Base-by-base conservation (phyloP, 2,329 filamentous ascomycete species). In the Talaromyces funiculosus region DNA sequence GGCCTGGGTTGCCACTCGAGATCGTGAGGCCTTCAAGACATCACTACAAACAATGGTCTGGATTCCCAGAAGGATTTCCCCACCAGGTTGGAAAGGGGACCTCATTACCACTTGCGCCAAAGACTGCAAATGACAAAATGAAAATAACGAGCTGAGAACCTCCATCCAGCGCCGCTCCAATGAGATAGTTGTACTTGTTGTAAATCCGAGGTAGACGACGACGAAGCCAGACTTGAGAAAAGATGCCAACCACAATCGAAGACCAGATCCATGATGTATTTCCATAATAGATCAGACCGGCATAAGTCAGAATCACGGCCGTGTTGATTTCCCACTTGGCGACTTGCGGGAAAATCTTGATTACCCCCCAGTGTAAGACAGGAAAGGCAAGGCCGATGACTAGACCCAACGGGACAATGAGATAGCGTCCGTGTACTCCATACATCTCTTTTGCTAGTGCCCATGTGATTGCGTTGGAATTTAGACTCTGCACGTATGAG, bases 361-460 rank as follows among this genome's bases (percentile, higher is more conserved):
- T 64, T 9, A 67, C 12, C 1, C 49, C 55, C 62, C 79, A 76
- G 59, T 84, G 82, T 0, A 78, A 2, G 0, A 73, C 62, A 0
- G 83, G 81, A 0, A 77, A 9, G 1, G 61, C 78, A 0, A 74
- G 75, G 3, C 83, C 83, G 16, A 85, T 72, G 2, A 73, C 71
- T 0, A 85, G 63, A 4, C 82, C 82, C 0, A 83, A 64, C 1
- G 82, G 81, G 0, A 85, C 80, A 53, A 82, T 72, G 3, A 73
- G 62, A 63, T 84, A 83, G 4, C 67, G 67, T 0, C 67, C 70
- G 2, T 78, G 78, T 0, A 69, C 54, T 57, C 75, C 77, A 73
- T 84, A 86, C 0, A 86, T 73, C 24, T 85, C 78, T 6, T 77
- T 72, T 6, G 83, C 81, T 3, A 86, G 67, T 0, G 83, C 82